Evolutionary conservation across 768 basidiomycete genomes (phyloP).

Genomic region (Tylopilus subfusipes): DNA sequence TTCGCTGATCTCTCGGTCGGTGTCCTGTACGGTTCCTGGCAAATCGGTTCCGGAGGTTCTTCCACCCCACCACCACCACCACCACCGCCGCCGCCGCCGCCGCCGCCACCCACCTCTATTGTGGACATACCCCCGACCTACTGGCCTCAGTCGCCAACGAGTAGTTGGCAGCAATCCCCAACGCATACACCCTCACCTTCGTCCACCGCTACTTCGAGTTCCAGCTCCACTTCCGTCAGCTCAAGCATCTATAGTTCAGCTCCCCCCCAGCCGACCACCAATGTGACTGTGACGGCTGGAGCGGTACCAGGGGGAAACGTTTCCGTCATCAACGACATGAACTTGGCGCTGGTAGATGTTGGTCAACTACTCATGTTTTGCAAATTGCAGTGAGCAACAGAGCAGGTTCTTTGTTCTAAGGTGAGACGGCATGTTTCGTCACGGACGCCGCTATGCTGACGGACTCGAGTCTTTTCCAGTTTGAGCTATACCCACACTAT

Average conservation of each 20-base stretch:
- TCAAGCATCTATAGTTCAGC: constrained; percentile 23
- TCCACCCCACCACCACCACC: constrained; percentile 7
- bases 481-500: constrained; percentile 28
- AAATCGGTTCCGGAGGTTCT: constrained; percentile 31
- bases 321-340: constrained; percentile 15
- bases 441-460: constrained; percentile 20
- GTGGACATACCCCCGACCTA: constrained; percentile 19
- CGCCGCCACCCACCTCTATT: constrained; percentile 16
- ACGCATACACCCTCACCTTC: constrained; percentile 19
- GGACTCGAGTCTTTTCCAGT: constrained; percentile 18
- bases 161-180: constrained; percentile 24
- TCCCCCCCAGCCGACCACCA: constrained; percentile 21
- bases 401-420: constrained; percentile 15
- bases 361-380: constrained; percentile 20
- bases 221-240: constrained; percentile 1
- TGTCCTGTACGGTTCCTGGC: constrained; percentile 60
- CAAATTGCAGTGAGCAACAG: constrained; percentile 1
- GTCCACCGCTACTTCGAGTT: constrained; percentile 10
- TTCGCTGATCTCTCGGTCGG: constrained; percentile 51
- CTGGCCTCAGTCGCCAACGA: constrained; percentile 16
- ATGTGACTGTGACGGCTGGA: constrained; percentile 13
- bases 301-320: background rate
- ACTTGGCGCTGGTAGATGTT: constrained; percentile 16
- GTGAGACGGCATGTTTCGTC: constrained; percentile 14
- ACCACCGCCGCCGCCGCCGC: constrained; percentile 6